Evolutionary conservation across 768 basidiomycete species (phyloP).

Genomic region (Botryobasidium botryosum): DNA sequence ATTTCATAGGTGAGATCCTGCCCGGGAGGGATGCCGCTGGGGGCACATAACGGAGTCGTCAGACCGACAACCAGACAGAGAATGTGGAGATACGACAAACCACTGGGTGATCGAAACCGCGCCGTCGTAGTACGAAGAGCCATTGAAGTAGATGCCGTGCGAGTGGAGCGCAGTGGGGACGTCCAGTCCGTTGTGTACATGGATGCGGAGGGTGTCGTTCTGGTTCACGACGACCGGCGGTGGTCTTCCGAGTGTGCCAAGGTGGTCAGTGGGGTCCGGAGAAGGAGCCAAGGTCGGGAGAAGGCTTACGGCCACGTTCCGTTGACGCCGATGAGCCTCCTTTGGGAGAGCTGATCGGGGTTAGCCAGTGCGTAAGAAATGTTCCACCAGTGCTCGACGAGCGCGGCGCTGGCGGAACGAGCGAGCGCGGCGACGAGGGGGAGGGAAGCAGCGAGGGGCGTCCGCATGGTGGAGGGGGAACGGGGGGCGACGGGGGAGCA

Average conservation of each 20-base stretch:
- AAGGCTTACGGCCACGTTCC: slow-evolving; percentile 77
- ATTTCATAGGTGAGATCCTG: slow-evolving; percentile 58
- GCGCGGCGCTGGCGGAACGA: slow-evolving; percentile 13
- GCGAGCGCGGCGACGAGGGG: slow-evolving; percentile 11
- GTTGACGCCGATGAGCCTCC: slow-evolving; percentile 77
- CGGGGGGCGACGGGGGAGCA: slow-evolving; percentile 7
- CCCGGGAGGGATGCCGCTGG: slow-evolving; percentile 25
- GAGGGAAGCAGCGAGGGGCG: slow-evolving; percentile 15
- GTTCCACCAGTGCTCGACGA: slow-evolving; percentile 43
- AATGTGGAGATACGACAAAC: slow-evolving; percentile 23
- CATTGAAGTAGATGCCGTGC: slow-evolving; percentile 92
- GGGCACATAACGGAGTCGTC: not conserved
- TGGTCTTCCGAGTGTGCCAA: slow-evolving; percentile 32
- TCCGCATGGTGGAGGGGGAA: slow-evolving; percentile 12
- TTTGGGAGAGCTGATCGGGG: slow-evolving; percentile 66
- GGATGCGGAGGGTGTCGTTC: slow-evolving; percentile 58
- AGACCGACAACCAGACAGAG: not conserved
- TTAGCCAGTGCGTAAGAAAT: slow-evolving; percentile 70
- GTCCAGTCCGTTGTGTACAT: slow-evolving; percentile 56
- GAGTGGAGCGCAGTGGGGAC: slow-evolving; percentile 62
- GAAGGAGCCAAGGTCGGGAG: too few relatives aligned
- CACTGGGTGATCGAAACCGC: slow-evolving; percentile 72
- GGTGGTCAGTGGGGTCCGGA: too few relatives aligned
- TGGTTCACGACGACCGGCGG: slow-evolving; percentile 61
- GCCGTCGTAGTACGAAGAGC: slow-evolving; percentile 77